Evolutionary conservation across 2,329 filamentous ascomycete species (phyloP).

Genomic region (Chrysosporium keratinophilum): DNA sequence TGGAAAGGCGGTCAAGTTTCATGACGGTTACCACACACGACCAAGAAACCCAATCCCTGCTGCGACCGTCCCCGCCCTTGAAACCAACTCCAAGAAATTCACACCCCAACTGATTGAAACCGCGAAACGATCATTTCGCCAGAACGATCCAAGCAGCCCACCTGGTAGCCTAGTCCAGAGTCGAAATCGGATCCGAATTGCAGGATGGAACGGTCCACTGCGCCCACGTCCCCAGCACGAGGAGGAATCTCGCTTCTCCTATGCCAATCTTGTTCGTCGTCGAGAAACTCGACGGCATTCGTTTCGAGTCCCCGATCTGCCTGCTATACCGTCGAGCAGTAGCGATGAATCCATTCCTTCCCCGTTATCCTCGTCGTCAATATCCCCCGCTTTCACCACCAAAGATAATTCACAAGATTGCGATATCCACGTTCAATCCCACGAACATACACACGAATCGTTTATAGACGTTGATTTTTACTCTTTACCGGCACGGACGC

Average conservation of each 20-base stretch:
- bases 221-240: background rate
- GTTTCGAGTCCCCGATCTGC: slow-evolving; percentile 51
- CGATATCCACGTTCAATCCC: slow-evolving; percentile 12
- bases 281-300: slow-evolving; percentile 41
- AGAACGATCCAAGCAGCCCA: slow-evolving; percentile 52
- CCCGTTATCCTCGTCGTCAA: slow-evolving; percentile 20
- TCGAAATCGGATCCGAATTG: slow-evolving; percentile 6
- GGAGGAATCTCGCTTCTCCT: slow-evolving; percentile 42
- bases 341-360: slow-evolving; percentile 38
- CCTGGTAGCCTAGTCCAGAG: slow-evolving; percentile 48
- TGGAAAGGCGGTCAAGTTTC: background rate
- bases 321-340: slow-evolving; percentile 52
- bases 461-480: slow-evolving; percentile 43
- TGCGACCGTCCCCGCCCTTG: background rate
- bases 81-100: slow-evolving; percentile 43
- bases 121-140: slow-evolving; percentile 58
- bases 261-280: slow-evolving; percentile 32
- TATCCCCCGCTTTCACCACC: slow-evolving; percentile 19
- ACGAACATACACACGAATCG: slow-evolving; percentile 61
- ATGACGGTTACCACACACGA: background rate
- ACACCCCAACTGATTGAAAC: slow-evolving; percentile 74
- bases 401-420: slow-evolving; percentile 13
- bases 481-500: slow-evolving; percentile 67
- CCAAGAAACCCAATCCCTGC: background rate
- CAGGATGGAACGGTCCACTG: slow-evolving; percentile 2